Evolutionary conservation across 2,329 filamentous ascomycete species (phyloP).

Genomic region (Ramichloridium luteum): DNA sequence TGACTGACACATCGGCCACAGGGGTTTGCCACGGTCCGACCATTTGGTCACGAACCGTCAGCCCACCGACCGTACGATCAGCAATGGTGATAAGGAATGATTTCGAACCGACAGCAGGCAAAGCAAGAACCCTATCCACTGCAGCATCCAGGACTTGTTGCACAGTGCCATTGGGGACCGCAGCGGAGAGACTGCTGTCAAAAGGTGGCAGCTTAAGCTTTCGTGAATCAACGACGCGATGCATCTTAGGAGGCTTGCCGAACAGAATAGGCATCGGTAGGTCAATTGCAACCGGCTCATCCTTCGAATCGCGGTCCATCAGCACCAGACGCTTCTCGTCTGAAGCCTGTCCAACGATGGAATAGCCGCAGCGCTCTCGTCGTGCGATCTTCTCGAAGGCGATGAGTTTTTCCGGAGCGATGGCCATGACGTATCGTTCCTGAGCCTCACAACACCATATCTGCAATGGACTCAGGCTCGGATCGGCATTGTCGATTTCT

Average conservation of each 20-base stretch:
- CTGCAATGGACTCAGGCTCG: conserved; percentile 85
- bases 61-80: conserved; percentile 79
- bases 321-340: conserved; percentile 65
- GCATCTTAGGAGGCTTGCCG: conserved; percentile 73
- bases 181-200: conserved; percentile 53
- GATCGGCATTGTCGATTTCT: conserved; percentile 81
- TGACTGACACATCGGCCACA: conserved; percentile 88
- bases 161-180: conserved; percentile 9
- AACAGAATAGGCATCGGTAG: conserved; percentile 82
- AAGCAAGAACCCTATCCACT: conserved; percentile 64
- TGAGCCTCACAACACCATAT: conserved; percentile 98
- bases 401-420: conserved; percentile 70
- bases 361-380: conserved; percentile 84
- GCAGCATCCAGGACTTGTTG: conserved; percentile 44
- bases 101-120: conserved; percentile 91
- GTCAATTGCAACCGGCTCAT: conserved; percentile 70
- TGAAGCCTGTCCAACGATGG: conserved; percentile 71
- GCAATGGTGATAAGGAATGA: conserved; percentile 95
- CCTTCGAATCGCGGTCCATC: conserved; percentile 64
- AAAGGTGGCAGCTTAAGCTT: conserved; percentile 58
- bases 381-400: conserved; percentile 55
- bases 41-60: conserved; percentile 85
- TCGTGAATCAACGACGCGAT: conserved; percentile 58
- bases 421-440: conserved; percentile 85
- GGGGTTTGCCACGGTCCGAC: conserved; percentile 94